Percentiles rank a stretch among this genome's conserved stretches.
Evolutionary conservation across 306 rosid genomes (phyloP).

Genomic region (Luffa aegyptiaca): DNA sequence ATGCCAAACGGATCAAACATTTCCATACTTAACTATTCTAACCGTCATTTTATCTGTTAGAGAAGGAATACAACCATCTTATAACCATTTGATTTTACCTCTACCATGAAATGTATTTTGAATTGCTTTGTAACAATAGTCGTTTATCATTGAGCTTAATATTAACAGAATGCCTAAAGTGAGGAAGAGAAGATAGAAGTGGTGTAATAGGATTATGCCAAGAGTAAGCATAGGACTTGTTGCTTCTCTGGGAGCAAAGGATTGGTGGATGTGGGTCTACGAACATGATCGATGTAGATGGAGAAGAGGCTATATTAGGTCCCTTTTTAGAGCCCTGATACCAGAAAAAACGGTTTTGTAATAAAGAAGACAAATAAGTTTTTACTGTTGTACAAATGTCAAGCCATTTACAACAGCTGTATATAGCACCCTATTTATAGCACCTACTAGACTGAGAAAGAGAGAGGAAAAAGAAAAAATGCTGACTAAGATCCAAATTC

Average conservation of each 20-base stretch:
- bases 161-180: neutral
- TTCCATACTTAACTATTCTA: neutral
- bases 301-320: neutral
- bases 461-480: neutral
- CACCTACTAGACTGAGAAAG: neutral
- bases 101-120: neutral
- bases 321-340: neutral
- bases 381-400: neutral
- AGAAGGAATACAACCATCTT: neutral
- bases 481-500: neutral
- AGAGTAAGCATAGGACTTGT: neutral
- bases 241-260: neutral
- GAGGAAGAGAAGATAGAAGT: neutral
- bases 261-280: neutral
- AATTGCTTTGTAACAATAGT: neutral
- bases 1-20: neutral
- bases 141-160: neutral
- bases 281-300: neutral
- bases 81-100: neutral
- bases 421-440: neutral
- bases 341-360: neutral
- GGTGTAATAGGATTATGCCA: neutral
- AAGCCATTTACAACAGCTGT: neutral
- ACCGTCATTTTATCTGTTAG: neutral
- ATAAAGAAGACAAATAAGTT: neutral